Evolutionary conservation across 108 stramenopile species (phyloP), one percentile per base, ranked within the genome.

Genomic region (Cyclostephanos invisitatus): DNA sequence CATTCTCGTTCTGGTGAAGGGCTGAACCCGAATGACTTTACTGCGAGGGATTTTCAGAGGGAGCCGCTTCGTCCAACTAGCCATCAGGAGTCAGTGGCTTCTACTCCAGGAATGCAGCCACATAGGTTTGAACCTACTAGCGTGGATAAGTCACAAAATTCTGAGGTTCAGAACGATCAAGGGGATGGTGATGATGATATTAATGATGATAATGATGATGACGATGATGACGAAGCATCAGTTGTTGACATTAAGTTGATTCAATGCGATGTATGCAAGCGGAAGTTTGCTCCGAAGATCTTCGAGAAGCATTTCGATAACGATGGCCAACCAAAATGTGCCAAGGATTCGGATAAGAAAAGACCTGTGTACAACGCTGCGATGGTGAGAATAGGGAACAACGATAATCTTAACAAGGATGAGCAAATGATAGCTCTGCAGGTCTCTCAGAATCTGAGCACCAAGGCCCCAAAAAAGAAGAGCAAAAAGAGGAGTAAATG

Each of bases 241-340:
- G 72, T 80, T 20, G 79, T 80, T 20, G 56, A 69, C 4, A 73
- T 80, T 48, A 47, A 73, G 40, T 59, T 73, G 29, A 74, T 73
- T 15, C 55, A 73, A 21, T 80, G 79, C 29, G 68, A 69, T 29
- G 15, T 36, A 42, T 80, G 79, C 53, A 69, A 73, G 40, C 67
- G 79, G 10, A 73, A 72, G 22, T 80, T 80, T 62, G 72, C 72
- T 25, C 79, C 79, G 37, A 80, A 73, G 58, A 54, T 80, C 1
- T 80, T 74, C 29, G 68, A 68, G 62, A 80, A 73, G 14, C 79
- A 80, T 63, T 73, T 80, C 28, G 79, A 72, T 49, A 55, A 44
- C 37, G 67, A 68, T 38, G 79, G 79, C n/a, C 47, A 73, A n/a
- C 79, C 79, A 38, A 80, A 80, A 51, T 80, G 79, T 63, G 62